Percentiles rank a stretch among this genome's conserved stretches.
Evolutionary conservation across 2,329 filamentous ascomycete species (phyloP).

Genomic region (Colletotrichum chlorophyti): DNA sequence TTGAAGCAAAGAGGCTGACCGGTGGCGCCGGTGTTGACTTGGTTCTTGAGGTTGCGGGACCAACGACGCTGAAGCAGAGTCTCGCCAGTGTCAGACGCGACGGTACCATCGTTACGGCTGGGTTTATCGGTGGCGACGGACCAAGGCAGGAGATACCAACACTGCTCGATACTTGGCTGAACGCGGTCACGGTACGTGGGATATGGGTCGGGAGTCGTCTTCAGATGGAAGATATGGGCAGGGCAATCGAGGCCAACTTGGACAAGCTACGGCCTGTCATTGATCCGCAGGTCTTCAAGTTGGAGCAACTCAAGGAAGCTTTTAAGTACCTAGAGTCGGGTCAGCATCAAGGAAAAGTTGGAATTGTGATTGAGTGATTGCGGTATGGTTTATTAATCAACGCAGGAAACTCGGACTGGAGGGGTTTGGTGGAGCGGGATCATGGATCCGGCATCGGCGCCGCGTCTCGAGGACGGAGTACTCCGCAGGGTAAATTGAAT

Average conservation of each 20-base stretch:
- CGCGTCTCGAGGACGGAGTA: too few species aligned
- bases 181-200: constrained; percentile 50
- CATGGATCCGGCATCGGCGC: too few species aligned
- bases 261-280: constrained; percentile 48
- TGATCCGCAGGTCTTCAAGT: constrained; percentile 50
- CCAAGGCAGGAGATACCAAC: constrained; percentile 33
- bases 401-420: too few species aligned
- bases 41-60: constrained; percentile 51
- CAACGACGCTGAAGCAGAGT: constrained; percentile 46
- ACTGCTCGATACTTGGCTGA: constrained; percentile 39
- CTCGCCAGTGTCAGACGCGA: constrained; percentile 47
- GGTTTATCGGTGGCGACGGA: constrained; percentile 39
- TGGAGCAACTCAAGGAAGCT: constrained; percentile 53
- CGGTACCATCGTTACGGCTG: constrained; percentile 46
- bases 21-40: constrained; percentile 46
- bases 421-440: too few species aligned
- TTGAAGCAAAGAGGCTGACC: constrained; percentile 42
- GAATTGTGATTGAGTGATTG: constrained; percentile 50
- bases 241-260: constrained; percentile 54
- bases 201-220: constrained; percentile 52
- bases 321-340: constrained; percentile 44
- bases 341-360: constrained; percentile 48
- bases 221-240: constrained; percentile 56
- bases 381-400: too few species aligned
- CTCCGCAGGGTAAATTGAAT: neutral